A percentile compares a stretch with the other conserved stretches of the same genome.
Evolutionary conservation across 768 basidiomycete genomes (phyloP).

Genomic region (Mycena floridula): DNA sequence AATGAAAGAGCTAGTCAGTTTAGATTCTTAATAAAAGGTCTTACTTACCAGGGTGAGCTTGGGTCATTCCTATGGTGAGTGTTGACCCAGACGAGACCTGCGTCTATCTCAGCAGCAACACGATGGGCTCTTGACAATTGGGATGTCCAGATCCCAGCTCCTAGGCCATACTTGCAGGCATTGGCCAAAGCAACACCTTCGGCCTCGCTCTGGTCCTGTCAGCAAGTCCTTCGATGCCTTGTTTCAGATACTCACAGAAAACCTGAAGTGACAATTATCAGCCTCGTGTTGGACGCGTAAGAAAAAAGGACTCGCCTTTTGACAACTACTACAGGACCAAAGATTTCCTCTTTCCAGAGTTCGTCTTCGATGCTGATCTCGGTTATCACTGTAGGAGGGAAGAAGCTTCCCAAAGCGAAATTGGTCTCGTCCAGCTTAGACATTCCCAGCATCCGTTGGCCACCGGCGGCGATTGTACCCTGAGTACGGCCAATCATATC

Average conservation of each 20-base stretch:
- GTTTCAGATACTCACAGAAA: conserved; percentile 21
- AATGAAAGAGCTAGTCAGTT: conserved; percentile 35
- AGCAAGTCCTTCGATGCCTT: neutral
- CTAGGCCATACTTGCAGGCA: conserved; percentile 72
- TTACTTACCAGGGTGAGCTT: conserved; percentile 86
- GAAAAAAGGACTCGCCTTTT: conserved; percentile 42
- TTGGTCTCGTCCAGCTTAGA: conserved; percentile 68
- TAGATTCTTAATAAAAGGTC: conserved; percentile 28
- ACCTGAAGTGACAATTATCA: too few relatives aligned
- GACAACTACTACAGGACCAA: conserved; percentile 79
- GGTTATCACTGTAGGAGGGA: conserved; percentile 70
- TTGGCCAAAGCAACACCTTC: conserved; percentile 72
- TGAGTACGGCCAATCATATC: conserved; percentile 40
- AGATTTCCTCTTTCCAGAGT: conserved; percentile 80
- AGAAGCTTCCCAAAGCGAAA: conserved; percentile 69
- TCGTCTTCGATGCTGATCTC: conserved; percentile 51
- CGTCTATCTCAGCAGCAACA: conserved; percentile 60
- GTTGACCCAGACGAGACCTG: conserved; percentile 84
- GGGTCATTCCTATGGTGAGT: conserved; percentile 89
- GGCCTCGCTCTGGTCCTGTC: conserved; percentile 39
- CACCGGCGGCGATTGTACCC: conserved; percentile 55
- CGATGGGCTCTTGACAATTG: conserved; percentile 73
- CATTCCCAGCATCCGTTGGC: conserved; percentile 52
- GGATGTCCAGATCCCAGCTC: conserved; percentile 76
- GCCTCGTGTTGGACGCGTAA: conserved; percentile 27